Conservation (phyloP, 1,139 yeast genomes). For the Hemisphaericaspora xylofermentans region DNA sequence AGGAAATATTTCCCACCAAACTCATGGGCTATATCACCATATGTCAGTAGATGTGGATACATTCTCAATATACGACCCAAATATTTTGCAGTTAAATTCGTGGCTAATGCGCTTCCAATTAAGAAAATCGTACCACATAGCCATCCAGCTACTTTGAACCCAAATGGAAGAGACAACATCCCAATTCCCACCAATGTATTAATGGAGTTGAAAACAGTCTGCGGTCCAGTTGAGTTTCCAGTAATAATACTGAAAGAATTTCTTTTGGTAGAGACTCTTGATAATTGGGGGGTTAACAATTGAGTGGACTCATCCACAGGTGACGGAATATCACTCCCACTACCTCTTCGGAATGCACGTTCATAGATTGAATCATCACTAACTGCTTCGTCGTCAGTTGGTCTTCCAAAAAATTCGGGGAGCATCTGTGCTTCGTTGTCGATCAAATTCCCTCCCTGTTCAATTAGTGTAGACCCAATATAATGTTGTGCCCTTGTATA, state of each 20-base stretch:
- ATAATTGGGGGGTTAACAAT: conserved; percentile 12
- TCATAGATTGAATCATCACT: conserved; percentile 4
- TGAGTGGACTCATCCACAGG: conserved; percentile 17
- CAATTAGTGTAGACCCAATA: conserved; percentile 29
- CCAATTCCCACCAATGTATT: conserved; percentile 88
- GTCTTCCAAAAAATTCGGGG: conserved; percentile 17
- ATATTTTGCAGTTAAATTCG: conserved; percentile 66
- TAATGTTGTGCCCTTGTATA: conserved; percentile 72
- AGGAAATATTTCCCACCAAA: conserved; percentile 46
- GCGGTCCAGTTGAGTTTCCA: conserved; percentile 65
- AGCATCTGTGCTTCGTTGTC: conserved; percentile 16
- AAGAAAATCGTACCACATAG: conserved; percentile 58
- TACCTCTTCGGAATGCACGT: conserved; percentile 5
- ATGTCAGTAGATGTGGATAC: conserved; percentile 33
- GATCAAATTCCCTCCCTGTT: conserved; percentile 13
- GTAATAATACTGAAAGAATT: conserved; percentile 13
- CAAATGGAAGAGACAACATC: conserved; percentile 78
- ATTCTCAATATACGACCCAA: conserved; percentile 34
- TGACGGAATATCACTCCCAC: background rate
- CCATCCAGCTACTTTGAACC: conserved; percentile 81
- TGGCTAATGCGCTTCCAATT: conserved; percentile 55
- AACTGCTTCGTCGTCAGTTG: conserved; percentile 7
- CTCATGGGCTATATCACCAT: conserved; percentile 46
- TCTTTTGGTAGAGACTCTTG: conserved; percentile 10
- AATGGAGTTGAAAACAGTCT: conserved; percentile 83